Evolutionary conservation across 2,329 filamentous ascomycete genomes (phyloP), one percentile per base, ranked within the genome.

Genomic region (Diaporthe sp.): DNA sequence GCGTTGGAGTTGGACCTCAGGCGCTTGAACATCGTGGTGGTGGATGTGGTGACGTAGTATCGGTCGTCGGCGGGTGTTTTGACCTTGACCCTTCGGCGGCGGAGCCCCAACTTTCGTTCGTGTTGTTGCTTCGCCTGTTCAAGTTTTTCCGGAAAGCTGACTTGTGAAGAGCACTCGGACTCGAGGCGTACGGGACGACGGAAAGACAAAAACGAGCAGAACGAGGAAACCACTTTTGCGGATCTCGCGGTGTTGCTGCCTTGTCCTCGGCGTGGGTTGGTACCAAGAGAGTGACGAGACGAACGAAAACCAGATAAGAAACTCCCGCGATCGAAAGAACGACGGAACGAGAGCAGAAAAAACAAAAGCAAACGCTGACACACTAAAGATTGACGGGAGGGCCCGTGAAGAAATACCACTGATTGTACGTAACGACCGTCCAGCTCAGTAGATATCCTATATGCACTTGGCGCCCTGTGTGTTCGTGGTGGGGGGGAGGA

Each of bases 1-100:
- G 82, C 79, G 84, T 85, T 80, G 81, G 96, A 93, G 85, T 93
- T 93, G 81, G 93, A 93, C 85, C 92, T 90, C 87, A 97, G 96
- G 80, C 95, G 95, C 88, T 95, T 97, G 90, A 98, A 98, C 95
- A 98, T 98, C 85, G 84, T 88, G 87, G 83, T 76, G 82, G 79
- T 76, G 83, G 60, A 47, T 84, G 84, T 84, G 85, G 84, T 80
- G 75, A 74, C 44, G 68, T 72, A 55, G 39, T 60, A 72, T 34
- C 63, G 51, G 60, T 73, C 51, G 72, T 74, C 71, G 73, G 71
- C 71, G 70, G 75, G 28, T 72, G 39, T 73, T n/a, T 55, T 68
- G 61, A 58, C 57, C 63, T 74, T 75, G 74, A 34, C 39, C 44
- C 44, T 72, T 44, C 72, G 71, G 51, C 67, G 61, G 53, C 74